These are phyloP conservation scores for Hevea brasiliensis DNA, from an alignment of 345 rosid genomes.

Conservation along the genomic window DNA sequence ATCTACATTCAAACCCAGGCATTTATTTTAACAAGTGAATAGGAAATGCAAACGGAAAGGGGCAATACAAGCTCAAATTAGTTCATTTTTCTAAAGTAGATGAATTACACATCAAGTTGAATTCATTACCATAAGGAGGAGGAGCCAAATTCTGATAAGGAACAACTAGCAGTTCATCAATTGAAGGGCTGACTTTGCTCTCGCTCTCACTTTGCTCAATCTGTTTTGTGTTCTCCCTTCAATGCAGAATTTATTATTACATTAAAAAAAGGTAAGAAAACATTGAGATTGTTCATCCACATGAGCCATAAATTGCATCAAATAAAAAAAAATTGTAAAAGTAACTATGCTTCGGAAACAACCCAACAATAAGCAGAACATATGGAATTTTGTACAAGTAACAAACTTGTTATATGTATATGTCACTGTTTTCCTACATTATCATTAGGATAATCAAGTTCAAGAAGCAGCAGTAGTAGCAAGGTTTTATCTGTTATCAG, in stretches of 20 bases:
- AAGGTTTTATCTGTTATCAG: too few relatives aligned
- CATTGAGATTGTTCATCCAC: neutral
- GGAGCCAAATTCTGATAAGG: slow-evolving; percentile 40
- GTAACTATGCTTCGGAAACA: neutral
- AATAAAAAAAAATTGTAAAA: neutral
- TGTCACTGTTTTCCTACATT: neutral
- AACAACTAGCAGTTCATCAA: slow-evolving; percentile 42
- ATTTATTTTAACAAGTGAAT: neutral
- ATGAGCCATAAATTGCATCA: neutral
- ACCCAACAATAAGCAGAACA: neutral
- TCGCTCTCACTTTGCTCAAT: slow-evolving; percentile 25
- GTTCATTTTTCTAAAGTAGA: neutral
- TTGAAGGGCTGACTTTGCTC: slow-evolving; percentile 22
- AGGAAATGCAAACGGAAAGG: neutral
- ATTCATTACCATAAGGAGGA: slow-evolving; percentile 40
- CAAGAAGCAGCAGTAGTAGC: neutral
- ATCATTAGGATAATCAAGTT: neutral
- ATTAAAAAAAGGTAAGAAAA: slow-evolving; percentile 4
- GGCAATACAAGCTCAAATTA: neutral
- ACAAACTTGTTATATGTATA: neutral
- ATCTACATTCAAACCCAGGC: slow-evolving; percentile 26
- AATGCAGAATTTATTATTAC: slow-evolving; percentile 24
- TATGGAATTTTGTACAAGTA: neutral
- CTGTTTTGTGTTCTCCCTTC: slow-evolving; percentile 39
- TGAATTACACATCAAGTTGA: slow-evolving; percentile 1